Conservation (phyloP, 1,139 yeast species). For the Meyerozyma smithsonii region DNA sequence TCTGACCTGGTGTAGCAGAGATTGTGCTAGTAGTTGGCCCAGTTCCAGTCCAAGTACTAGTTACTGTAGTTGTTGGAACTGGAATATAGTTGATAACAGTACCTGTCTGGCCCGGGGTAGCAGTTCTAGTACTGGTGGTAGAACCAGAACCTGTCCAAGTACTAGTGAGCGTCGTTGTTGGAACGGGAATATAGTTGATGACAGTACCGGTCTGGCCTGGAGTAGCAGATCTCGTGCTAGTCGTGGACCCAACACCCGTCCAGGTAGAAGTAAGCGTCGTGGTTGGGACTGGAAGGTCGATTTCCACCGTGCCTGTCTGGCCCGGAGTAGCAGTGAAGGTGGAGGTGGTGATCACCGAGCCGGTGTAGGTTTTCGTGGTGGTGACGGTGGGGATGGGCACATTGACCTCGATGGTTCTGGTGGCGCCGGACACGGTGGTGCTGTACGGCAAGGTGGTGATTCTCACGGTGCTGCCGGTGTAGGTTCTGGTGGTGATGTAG, state of each 20-base stretch:
- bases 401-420: background rate
- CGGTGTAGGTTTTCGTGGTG: conserved; percentile 10
- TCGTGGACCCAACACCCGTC: too few species aligned
- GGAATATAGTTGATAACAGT: conserved; percentile 3
- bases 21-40: conserved; percentile 2
- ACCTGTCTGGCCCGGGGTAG: conserved; percentile 3
- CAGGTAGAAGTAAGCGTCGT: conserved; percentile 6
- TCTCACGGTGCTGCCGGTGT: conserved; percentile 6
- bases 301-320: conserved; percentile 8
- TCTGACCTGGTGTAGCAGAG: conserved; percentile 5
- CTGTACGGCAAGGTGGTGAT: conserved; percentile 13
- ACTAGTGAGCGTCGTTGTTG: conserved; percentile 5
- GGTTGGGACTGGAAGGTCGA: conserved; percentile 7
- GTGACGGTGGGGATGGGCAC: conserved; percentile 11
- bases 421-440: conserved; percentile 3
- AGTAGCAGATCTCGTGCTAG: conserved; percentile 6
- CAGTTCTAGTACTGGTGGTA: background rate
- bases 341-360: conserved; percentile 7
- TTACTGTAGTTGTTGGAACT: conserved; percentile 5
- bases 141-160: conserved; percentile 9
- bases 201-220: conserved; percentile 10
- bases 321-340: conserved; percentile 8
- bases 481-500: conserved; percentile 5
- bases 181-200: conserved; percentile 8
- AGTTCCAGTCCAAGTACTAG: conserved; percentile 5